A percentile compares a stretch with the other conserved stretches of the same genome.
phyloP scores from a whole-genome alignment of 2,329 filamentous ascomycete genomes.

The Paecilomyces dactylethromorphus region DNA sequence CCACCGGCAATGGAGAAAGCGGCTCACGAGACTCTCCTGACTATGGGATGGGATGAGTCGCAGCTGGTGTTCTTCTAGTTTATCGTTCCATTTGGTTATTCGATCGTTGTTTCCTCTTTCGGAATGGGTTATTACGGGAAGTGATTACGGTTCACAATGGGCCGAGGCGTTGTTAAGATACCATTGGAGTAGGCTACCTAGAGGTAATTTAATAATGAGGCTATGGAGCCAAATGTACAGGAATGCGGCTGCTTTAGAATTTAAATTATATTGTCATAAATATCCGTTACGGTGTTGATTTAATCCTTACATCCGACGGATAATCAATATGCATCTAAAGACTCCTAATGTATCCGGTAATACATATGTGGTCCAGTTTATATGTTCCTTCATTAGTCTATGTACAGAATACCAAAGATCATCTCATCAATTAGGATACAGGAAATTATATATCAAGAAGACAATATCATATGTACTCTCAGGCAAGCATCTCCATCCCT shows the following conservation, averaged over 20 bases:
- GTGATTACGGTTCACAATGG: not conserved
- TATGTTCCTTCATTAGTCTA: not conserved
- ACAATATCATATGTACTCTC: not conserved
- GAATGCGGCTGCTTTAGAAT: not conserved
- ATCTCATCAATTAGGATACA: not conserved
- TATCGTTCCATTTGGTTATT: not conserved
- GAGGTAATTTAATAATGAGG: not conserved
- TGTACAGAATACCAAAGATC: not conserved
- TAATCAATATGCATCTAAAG: not conserved
- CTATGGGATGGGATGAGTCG: conserved; percentile 64
- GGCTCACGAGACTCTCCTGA: conserved; percentile 50
- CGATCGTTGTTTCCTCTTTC: not conserved
- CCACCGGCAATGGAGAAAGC: conserved; percentile 68
- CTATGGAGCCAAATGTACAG: not conserved
- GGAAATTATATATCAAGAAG: not conserved
- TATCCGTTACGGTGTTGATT: no score
- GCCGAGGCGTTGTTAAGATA: not conserved
- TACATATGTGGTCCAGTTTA: not conserved
- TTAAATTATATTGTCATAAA: not conserved
- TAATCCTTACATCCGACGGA: not conserved
- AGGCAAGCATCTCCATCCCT: not conserved
- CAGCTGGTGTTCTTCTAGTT: conserved; percentile 68
- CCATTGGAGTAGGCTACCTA: not conserved
- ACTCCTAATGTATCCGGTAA: not conserved
- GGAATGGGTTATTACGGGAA: not conserved